These are phyloP conservation scores for Volvox reticuliferus DNA, from an alignment of 139 green algal genomes.

Conservation along the genomic window DNA sequence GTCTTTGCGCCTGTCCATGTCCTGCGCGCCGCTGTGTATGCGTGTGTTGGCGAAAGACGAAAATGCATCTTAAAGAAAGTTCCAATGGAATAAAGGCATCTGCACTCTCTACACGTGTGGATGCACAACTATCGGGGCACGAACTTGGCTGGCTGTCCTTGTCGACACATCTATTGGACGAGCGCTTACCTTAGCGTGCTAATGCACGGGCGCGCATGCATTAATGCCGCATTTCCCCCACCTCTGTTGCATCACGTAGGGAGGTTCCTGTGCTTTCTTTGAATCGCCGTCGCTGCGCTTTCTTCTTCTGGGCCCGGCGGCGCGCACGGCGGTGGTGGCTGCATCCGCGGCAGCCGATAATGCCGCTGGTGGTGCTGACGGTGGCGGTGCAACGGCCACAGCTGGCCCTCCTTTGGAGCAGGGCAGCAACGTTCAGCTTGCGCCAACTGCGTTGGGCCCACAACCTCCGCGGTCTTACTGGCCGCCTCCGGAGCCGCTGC, in stretches of 20 bases:
- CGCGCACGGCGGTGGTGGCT: not conserved
- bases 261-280: conserved; percentile 13
- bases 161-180: too few species aligned
- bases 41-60: too few species aligned
- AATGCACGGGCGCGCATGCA: too few species aligned
- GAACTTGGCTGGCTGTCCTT: too few species aligned
- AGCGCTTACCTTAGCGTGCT: too few species aligned
- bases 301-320: not conserved
- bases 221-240: too few species aligned
- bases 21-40: too few species aligned
- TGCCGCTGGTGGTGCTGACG: not conserved
- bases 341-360: not conserved
- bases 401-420: not conserved
- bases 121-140: too few species aligned
- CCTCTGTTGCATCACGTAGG: not conserved
- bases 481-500: conserved; percentile 41
- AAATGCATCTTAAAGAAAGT: too few species aligned
- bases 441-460: not conserved
- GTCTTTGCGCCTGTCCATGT: too few species aligned
- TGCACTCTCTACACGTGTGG: too few species aligned
- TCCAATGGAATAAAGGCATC: too few species aligned
- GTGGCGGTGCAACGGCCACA: not conserved
- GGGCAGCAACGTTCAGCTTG: not conserved
- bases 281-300: conserved; percentile 21
- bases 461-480: not conserved